phyloP scores from a whole-genome alignment of 495 filamentous ascomycete species.

The Aspergillus homomorphus region DNA sequence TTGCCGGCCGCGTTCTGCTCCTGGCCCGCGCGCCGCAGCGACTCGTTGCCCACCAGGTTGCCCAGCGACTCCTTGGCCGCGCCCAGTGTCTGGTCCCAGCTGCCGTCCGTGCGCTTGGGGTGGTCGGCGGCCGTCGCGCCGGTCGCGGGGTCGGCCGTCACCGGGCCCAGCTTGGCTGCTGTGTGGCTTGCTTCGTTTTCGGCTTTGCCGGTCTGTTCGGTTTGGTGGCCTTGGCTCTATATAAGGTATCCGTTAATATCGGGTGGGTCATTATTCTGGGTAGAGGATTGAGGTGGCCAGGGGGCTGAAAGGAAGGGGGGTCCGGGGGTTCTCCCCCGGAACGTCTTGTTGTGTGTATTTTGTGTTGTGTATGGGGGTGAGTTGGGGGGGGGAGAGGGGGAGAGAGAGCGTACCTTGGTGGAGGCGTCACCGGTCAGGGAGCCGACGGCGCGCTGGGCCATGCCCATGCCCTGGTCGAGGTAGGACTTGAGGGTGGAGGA shows the following conservation, averaged over 20 bases:
- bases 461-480: conserved; percentile 72
- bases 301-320: no score
- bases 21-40: conserved; percentile 66
- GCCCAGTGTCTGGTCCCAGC: conserved; percentile 85
- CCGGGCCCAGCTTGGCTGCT: conserved; percentile 64
- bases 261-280: no score
- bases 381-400: not conserved
- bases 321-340: not conserved
- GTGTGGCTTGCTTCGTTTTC: conserved; percentile 44
- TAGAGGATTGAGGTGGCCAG: no score
- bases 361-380: conserved; percentile 16
- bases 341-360: not conserved
- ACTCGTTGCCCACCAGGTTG: conserved; percentile 69
- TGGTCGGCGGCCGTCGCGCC: conserved; percentile 73
- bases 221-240: conserved; percentile 61
- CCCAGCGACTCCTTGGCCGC: conserved; percentile 81
- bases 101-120: conserved; percentile 65
- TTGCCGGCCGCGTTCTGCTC: conserved; percentile 80
- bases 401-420: conserved; percentile 53
- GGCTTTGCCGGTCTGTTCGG: conserved; percentile 25
- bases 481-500: conserved; percentile 79
- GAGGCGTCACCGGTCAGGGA: conserved; percentile 68
- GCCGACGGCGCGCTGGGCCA: conserved; percentile 69
- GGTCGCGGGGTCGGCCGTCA: conserved; percentile 59
- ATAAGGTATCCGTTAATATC: conserved; percentile 58